These are phyloP conservation scores for Juglanconis oblonga DNA, from an alignment of 2,329 filamentous ascomycete genomes.

Conservation along the genomic window DNA sequence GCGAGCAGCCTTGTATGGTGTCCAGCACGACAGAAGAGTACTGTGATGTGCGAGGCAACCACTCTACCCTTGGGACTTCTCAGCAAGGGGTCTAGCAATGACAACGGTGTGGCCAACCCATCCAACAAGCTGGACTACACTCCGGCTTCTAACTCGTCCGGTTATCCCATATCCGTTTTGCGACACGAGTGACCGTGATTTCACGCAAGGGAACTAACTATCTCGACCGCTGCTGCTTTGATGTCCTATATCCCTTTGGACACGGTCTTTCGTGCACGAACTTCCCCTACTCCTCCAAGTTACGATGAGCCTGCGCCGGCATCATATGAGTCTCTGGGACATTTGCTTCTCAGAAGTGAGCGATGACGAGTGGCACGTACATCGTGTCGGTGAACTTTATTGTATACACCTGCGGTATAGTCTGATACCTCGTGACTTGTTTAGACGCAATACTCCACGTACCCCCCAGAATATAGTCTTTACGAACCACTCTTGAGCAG, in stretches of 20 bases:
- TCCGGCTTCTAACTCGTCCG: conserved; percentile 45
- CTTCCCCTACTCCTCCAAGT: conserved; percentile 36
- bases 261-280: conserved; percentile 35
- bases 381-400: conserved; percentile 26
- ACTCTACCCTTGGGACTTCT: conserved; percentile 59
- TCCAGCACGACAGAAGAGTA: conserved; percentile 53
- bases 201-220: conserved; percentile 21
- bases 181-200: conserved; percentile 5
- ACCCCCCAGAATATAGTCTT: too few species aligned
- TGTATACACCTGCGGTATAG: not conserved
- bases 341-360: conserved; percentile 57
- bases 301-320: conserved; percentile 52
- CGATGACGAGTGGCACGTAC: conserved; percentile 43
- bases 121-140: conserved; percentile 58
- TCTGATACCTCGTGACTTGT: not conserved
- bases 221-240: conserved; percentile 57
- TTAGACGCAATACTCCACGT: not conserved
- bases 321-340: conserved; percentile 67
- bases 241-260: conserved; percentile 55
- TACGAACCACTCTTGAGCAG: too few species aligned
- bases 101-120: conserved; percentile 57
- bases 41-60: conserved; percentile 44
- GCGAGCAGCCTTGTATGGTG: conserved; percentile 27
- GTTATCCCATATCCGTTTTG: conserved; percentile 46
- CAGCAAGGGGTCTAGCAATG: conserved; percentile 60